Conservation (phyloP, 768 basidiomycete genomes). For the Melanogaster broomeanus region DNA sequence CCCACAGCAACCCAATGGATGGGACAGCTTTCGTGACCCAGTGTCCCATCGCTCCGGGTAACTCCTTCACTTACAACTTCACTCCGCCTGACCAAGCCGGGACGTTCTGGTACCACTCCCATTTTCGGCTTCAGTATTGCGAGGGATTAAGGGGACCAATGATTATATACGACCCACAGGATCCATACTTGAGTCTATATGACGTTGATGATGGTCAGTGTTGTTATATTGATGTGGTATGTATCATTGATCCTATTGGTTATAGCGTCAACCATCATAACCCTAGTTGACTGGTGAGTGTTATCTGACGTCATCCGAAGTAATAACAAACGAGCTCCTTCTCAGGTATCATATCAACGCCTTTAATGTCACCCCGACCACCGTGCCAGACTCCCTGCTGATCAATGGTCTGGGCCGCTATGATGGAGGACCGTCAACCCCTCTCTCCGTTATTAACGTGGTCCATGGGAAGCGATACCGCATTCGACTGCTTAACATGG, state of each 20-base stretch:
- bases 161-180: conserved; percentile 42
- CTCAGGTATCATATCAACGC: conserved; percentile 20
- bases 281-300: conserved; percentile 37
- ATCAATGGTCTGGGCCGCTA: conserved; percentile 49
- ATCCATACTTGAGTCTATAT: conserved; percentile 23
- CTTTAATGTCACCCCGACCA: conserved; percentile 5
- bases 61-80: conserved; percentile 41
- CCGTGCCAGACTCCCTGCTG: conserved; percentile 35
- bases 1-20: conserved; percentile 40
- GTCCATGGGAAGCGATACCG: conserved; percentile 41
- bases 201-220: conserved; percentile 36
- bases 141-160: conserved; percentile 25
- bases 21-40: conserved; percentile 44
- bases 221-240: no score
- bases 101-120: conserved; percentile 49
- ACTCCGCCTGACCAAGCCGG: conserved; percentile 21
- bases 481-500: conserved; percentile 38
- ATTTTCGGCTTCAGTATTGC: conserved; percentile 47
- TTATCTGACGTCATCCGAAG: not conserved
- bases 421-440: conserved; percentile 31
- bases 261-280: conserved; percentile 33
- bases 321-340: not conserved
- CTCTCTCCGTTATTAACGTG: conserved; percentile 42
- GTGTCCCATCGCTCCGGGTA: conserved; percentile 38
- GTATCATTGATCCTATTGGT: not conserved